Percentiles rank a stretch among this genome's conserved stretches.
Conservation (phyloP, 495 filamentous ascomycete species). For the Talaromyces wortmannii region DNA sequence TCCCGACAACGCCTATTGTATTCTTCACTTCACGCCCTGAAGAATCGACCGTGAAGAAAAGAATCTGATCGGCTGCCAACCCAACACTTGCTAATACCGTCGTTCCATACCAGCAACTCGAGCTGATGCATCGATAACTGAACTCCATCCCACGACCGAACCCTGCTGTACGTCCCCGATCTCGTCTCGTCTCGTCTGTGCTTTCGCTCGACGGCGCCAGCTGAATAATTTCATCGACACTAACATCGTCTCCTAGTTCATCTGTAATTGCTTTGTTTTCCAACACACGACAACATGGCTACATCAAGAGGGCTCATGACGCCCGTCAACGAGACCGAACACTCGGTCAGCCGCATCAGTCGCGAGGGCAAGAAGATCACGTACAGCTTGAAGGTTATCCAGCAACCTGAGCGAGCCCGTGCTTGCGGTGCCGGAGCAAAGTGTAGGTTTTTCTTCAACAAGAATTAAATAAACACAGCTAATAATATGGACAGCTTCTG, state of each 20-base stretch:
- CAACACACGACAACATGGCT: conserved; percentile 9
- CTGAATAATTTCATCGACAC: no score
- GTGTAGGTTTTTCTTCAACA: conserved; percentile 47
- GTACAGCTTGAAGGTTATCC: conserved; percentile 80
- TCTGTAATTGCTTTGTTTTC: background rate
- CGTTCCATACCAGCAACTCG: no score
- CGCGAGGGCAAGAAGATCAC: conserved; percentile 74
- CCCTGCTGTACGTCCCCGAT: background rate
- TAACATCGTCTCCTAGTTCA: background rate
- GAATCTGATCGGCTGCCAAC: no score
- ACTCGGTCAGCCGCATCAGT: conserved; percentile 57
- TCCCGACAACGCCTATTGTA: background rate
- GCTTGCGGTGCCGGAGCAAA: conserved; percentile 95
- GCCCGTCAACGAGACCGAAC: conserved; percentile 51
- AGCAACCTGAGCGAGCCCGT: conserved; percentile 92
- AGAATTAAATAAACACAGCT: background rate
- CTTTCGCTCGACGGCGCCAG: no score
- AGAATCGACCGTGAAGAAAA: background rate
- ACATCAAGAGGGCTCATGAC: conserved; percentile 25
- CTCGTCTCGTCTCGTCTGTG: background rate
- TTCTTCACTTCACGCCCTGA: background rate
- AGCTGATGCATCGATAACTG: background rate
- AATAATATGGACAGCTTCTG: conserved; percentile 56
- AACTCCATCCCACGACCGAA: background rate
- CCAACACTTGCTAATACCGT: no score